Evolutionary conservation across 768 basidiomycete genomes (phyloP), one percentile per base, ranked within the genome.

Genomic region (Boletus rubroflammeus): DNA sequence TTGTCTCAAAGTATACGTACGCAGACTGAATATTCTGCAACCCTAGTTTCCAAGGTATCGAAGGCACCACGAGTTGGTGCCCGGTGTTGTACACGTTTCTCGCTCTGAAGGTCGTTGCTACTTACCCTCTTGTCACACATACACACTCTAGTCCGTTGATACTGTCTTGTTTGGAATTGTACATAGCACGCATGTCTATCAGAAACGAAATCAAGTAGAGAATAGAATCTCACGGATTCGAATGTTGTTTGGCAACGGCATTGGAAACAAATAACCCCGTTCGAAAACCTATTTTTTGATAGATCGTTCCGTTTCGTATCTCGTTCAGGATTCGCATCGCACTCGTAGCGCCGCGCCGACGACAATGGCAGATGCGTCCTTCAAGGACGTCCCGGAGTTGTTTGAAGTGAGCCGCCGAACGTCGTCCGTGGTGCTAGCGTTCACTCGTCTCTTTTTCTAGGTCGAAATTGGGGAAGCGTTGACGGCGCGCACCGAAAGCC

Each of bases 381-480:
- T 90, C 78, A 90, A 90, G 72, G 95, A 99, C 73, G 82, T 98
- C 49, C 95, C 96, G 40, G 97, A 99, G 73, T 82, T 98, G 66
- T 95, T 96, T 62, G 97, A 98, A 81, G 95, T 93, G 48, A 48
- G 81, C 50, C 23, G 1, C 10, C 10, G 9, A 34, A 4, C 32
- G 5, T 42, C 40, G 5, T n/a, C 11, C 6, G 26, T 51, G 10
- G 41, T 29, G 10, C 47, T 29, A 10, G 21, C 2, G 38, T 29
- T 60, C 45, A 67, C 49, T 25, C 45, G 19, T 26, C 6, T 7
- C 4, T 19, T 13, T 31, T 41, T 41, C 11, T 59, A 91, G 88
- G 86, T 92, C 54, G 93, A 96, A 62, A 80, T 96, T 51, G 93
- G 92, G 43, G 96, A 98, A 76, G 80, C 89, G 2, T 73, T 99